These are phyloP conservation scores for Rutstroemia sydowiana DNA, from an alignment of 2,329 filamentous ascomycete genomes.

Conservation along the genomic window DNA sequence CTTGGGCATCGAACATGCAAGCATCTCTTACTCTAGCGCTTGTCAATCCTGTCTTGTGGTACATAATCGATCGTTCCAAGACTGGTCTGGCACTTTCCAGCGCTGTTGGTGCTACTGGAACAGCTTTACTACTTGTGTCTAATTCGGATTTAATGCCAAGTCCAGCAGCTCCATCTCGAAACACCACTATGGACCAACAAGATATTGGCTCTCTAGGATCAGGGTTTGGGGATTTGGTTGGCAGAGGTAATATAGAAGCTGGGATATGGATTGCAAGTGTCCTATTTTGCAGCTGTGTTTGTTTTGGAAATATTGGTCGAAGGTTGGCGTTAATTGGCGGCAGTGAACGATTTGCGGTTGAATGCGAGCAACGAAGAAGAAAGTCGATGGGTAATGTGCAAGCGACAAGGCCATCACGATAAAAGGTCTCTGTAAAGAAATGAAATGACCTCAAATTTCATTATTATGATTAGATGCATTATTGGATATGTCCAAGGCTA, in stretches of 20 bases:
- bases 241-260: conserved; percentile 58
- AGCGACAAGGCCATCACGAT: conserved; percentile 5
- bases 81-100: conserved; percentile 76
- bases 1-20: conserved; percentile 93
- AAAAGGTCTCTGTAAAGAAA: neutral
- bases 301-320: conserved; percentile 92
- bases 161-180: conserved; percentile 38
- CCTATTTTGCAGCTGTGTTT: conserved; percentile 88
- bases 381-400: conserved; percentile 5
- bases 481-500: neutral
- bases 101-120: conserved; percentile 66
- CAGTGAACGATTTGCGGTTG: neutral
- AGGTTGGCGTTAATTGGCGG: conserved; percentile 47
- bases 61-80: conserved; percentile 83
- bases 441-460: neutral
- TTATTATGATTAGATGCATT: too few relatives aligned
- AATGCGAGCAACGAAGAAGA: neutral
- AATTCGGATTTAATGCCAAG: conserved; percentile 72
- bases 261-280: conserved; percentile 90
- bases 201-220: conserved; percentile 7
- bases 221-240: conserved; percentile 45
- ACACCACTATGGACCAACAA: conserved; percentile 12
- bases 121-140: conserved; percentile 63
- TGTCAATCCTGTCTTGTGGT: conserved; percentile 92
- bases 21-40: conserved; percentile 82